phyloP scores from a whole-genome alignment of 805 yeast genomes.

The Myxozyma vanderwaltii region DNA sequence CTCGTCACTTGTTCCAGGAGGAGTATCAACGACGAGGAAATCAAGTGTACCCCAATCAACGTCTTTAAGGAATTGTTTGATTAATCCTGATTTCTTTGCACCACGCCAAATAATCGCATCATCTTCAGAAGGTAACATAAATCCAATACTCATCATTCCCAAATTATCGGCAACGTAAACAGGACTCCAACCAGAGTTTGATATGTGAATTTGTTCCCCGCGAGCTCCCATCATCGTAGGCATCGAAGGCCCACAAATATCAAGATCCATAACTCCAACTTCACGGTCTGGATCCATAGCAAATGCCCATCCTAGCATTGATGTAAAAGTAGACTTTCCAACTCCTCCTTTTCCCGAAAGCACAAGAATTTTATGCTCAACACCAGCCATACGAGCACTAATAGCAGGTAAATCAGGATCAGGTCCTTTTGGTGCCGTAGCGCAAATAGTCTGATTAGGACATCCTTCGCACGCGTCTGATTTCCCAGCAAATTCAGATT shows the following conservation, averaged over 20 bases:
- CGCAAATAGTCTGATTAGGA: conserved; percentile 89
- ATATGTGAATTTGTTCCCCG: conserved; percentile 82
- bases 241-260: conserved; percentile 96
- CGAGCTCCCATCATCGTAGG: conserved; percentile 93
- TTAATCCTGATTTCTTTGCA: conserved; percentile 88
- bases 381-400: conserved; percentile 60
- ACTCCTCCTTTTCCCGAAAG: conserved; percentile 83
- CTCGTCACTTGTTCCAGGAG: conserved; percentile 98
- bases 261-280: conserved; percentile 95
- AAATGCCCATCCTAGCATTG: conserved; percentile 95
- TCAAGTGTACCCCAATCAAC: conserved; percentile 90
- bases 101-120: conserved; percentile 84
- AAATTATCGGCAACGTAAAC: conserved; percentile 93
- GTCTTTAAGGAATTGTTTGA: conserved; percentile 89
- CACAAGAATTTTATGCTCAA: conserved; percentile 77
- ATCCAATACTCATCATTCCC: conserved; percentile 94
- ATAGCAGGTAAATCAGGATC: conserved; percentile 89
- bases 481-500: conserved; percentile 88
- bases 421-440: conserved; percentile 68
- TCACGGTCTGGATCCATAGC: conserved; percentile 64
- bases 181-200: conserved; percentile 94
- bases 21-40: conserved; percentile 89
- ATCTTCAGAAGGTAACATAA: conserved; percentile 43
- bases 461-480: conserved; percentile 95
- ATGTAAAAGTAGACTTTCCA: conserved; percentile 93